Percentiles rank a stretch among this genome's conserved stretches.
These are phyloP conservation scores for Hypoxylon lienhwacheense DNA, from an alignment of 495 filamentous ascomycete species.

Conservation along the genomic window DNA sequence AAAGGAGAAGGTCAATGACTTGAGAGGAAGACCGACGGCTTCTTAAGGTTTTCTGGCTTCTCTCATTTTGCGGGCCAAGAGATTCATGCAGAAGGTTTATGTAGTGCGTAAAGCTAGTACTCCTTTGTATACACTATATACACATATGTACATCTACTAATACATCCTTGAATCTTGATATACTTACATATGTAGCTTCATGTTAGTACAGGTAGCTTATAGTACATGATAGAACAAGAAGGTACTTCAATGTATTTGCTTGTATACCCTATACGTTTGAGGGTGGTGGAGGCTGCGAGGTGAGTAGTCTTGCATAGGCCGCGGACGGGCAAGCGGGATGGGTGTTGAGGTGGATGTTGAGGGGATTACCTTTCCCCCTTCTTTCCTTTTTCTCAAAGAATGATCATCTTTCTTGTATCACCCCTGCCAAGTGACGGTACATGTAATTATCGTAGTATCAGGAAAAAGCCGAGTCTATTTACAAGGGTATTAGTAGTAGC, in stretches of 20 bases:
- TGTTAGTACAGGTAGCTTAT: too few relatives aligned
- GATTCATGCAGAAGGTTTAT: slow-evolving; percentile 11
- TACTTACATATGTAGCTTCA: too few relatives aligned
- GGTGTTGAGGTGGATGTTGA: slow-evolving; percentile 23
- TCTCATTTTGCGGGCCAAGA: slow-evolving; percentile 24
- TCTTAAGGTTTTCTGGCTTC: slow-evolving; percentile 28
- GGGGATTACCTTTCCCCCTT: slow-evolving; percentile 19
- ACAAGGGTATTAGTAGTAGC: slow-evolving; percentile 16
- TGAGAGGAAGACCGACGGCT: slow-evolving; percentile 18
- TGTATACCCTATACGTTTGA: too few relatives aligned
- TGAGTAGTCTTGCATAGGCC: slow-evolving; percentile 9
- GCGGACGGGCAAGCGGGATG: slow-evolving; percentile 27
- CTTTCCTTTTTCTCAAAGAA: slow-evolving; percentile 9
- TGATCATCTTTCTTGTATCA: slow-evolving; percentile 21
- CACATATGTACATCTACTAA: too few relatives aligned
- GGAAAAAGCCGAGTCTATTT: too few relatives aligned
- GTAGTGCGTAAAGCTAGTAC: slow-evolving; percentile 1
- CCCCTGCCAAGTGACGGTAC: slow-evolving; percentile 27
- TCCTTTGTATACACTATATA: slow-evolving; percentile 26
- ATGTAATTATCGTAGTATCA: too few relatives aligned
- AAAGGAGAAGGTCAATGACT: slow-evolving; percentile 17
- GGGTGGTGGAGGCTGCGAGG: slow-evolving; percentile 9
- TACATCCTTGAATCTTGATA: too few relatives aligned
- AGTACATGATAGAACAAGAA: slow-evolving; percentile 20
- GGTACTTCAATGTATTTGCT: too few relatives aligned